These are phyloP conservation scores for Lactifluus subvellereus DNA, from an alignment of 768 basidiomycete species.

Conservation along the genomic window DNA sequence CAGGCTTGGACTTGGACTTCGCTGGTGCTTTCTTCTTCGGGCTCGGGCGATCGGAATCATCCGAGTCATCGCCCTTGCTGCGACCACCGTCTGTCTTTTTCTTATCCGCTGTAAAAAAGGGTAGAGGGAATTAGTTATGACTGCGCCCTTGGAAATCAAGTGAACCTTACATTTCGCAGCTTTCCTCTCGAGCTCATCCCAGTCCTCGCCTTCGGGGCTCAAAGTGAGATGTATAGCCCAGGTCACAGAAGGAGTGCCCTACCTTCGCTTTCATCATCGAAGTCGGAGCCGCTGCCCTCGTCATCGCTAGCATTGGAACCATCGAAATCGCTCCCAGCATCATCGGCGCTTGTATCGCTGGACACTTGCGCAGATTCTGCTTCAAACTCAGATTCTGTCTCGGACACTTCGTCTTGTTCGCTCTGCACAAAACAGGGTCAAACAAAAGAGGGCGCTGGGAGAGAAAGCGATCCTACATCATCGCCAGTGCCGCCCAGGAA, in stretches of 20 bases:
- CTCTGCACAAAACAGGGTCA: conserved; percentile 32
- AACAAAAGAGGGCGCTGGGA: not conserved
- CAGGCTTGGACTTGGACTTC: conserved; percentile 29
- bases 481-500: conserved; percentile 73
- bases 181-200: conserved; percentile 92
- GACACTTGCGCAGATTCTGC: conserved; percentile 40
- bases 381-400: conserved; percentile 58
- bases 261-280: conserved; percentile 58
- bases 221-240: conserved; percentile 9
- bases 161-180: conserved; percentile 69
- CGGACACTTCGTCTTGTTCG: conserved; percentile 56
- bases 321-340: conserved; percentile 50
- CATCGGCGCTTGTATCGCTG: conserved; percentile 32
- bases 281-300: conserved; percentile 65
- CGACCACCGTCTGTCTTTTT: conserved; percentile 34
- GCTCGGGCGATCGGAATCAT: conserved; percentile 37
- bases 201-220: conserved; percentile 65
- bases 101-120: conserved; percentile 39
- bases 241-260: conserved; percentile 7
- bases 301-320: conserved; percentile 50
- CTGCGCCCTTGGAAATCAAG: not conserved
- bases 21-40: conserved; percentile 37
- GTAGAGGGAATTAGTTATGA: conserved; percentile 5
- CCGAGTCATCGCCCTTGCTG: conserved; percentile 32
- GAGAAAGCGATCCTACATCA: conserved; percentile 39